A percentile compares a stretch with the other conserved stretches of the same genome.
phyloP scores from a whole-genome alignment of 345 rosid species.

The Brassica cretica region DNA sequence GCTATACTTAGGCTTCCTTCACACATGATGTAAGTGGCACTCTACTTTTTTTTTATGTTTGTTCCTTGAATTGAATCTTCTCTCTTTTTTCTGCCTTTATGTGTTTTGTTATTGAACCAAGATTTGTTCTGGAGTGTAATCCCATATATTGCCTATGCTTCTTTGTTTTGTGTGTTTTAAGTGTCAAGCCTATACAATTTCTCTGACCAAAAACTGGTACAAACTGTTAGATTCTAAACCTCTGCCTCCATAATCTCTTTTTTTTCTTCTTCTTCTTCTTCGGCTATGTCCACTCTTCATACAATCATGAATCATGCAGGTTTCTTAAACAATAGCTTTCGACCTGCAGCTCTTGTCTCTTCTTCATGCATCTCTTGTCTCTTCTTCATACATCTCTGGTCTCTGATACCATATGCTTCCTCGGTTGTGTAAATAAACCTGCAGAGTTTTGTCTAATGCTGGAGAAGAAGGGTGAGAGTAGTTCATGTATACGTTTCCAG shows the following conservation, averaged over 20 bases:
- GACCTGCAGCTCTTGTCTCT: too few species aligned
- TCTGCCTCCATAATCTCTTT: background rate
- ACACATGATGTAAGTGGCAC: background rate
- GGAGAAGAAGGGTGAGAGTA: too few species aligned
- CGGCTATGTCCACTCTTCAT: slow-evolving; percentile 49
- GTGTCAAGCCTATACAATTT: background rate
- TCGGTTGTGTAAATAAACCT: too few species aligned
- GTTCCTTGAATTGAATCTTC: background rate
- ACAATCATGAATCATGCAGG: too few species aligned
- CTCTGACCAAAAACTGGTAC: background rate
- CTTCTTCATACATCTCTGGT: too few species aligned
- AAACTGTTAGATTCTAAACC: background rate
- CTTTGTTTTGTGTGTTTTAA: background rate
- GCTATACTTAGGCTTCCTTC: background rate
- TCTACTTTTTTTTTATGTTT: background rate
- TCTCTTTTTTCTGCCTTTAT: background rate
- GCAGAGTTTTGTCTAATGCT: too few species aligned
- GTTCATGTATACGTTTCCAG: too few species aligned
- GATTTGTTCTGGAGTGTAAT: background rate
- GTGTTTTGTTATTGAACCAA: background rate
- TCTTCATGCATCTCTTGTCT: too few species aligned
- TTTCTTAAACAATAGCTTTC: too few species aligned
- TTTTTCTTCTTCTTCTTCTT: slow-evolving; percentile 46
- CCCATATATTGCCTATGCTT: background rate
- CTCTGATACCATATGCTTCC: too few species aligned